Base-by-base conservation (phyloP, 2,329 filamentous ascomycete genomes). In the Ophiostoma australiae region DNA sequence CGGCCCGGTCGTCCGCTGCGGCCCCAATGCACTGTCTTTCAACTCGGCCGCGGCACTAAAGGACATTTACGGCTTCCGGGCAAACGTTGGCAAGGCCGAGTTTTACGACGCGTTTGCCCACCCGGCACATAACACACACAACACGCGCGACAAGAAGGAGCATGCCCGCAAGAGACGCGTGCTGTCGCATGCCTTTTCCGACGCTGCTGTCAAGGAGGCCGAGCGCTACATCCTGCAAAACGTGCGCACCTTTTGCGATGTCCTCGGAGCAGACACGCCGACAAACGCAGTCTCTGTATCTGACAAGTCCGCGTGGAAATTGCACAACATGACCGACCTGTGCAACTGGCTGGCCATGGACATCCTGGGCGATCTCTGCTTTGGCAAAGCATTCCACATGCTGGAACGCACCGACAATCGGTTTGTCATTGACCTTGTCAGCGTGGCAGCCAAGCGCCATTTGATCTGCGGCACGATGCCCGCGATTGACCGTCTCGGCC, bases 51-150 rank as follows among this genome's bases (percentile, higher is more conserved):
- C 85, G 8, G 90, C 90, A 0, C 82, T 92, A 72, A 87, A 87
- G 77, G 85, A 88, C 23, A 89, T 91, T 73, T 89, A 90, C 79
- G 87, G 88, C 74, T 87, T 88, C 81, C 82, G 83, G 68, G 79
- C 86, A 77, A 89, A 89, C 72, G 86, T 90, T 39, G 82, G 84
- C 79, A 92, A 92, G 80, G 85, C 89, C 58, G 84, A 89, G 75
- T 92, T 92, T 80, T 92, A 92, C 81, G 86, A 90, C 74, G 89
- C 88, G 58, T 92, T 91, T 77, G 88, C 89, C 1, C 88, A 90
- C 71, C 90, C 89, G 20, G 86, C 87, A 1, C 86, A 88, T 75
- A 92, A 91, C 80, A 91, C 90, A 1, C 90, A 92, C 80, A 91
- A 90, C 80, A 84, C 84, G 1, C 89, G 91, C 69, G 88, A 91